Evolutionary conservation across 768 basidiomycete genomes (phyloP).

Genomic region (Rhodotorula paludigena): DNA sequence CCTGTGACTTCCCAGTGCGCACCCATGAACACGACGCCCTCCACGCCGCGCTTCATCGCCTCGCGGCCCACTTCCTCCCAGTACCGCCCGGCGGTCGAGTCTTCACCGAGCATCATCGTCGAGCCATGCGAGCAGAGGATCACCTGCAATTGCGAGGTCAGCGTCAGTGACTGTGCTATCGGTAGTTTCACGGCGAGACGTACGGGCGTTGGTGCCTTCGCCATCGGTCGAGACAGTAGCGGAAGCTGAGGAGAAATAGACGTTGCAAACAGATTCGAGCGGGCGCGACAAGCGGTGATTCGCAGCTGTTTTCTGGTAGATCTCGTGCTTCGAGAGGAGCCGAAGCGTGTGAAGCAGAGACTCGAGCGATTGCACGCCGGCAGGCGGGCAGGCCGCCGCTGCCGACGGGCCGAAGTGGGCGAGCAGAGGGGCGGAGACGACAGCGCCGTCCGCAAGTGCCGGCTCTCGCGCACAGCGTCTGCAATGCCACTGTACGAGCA

Average conservation of each 20-base stretch:
- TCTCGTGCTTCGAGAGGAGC: no score
- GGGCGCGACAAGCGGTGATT: background rate
- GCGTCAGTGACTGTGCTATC: background rate
- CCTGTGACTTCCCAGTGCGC: constrained; percentile 38
- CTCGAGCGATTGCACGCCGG: no score
- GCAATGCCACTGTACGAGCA: background rate
- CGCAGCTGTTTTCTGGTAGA: no score
- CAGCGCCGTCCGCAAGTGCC: no score
- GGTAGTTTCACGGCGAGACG: background rate
- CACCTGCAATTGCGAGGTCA: background rate
- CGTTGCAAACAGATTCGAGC: background rate
- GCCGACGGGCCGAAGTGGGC: no score
- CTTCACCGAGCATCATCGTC: constrained; percentile 36
- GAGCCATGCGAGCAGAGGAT: constrained; percentile 36
- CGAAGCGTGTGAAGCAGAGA: no score
- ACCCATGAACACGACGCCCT: constrained; percentile 38
- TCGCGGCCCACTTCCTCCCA: constrained; percentile 35
- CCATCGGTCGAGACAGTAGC: background rate
- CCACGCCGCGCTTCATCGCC: constrained; percentile 26
- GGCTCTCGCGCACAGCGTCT: no score
- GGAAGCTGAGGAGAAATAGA: background rate
- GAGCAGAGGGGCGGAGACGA: no score
- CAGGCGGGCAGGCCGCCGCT: no score
- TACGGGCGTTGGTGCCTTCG: background rate
- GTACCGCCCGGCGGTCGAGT: constrained; percentile 30